Evolutionary conservation across 495 filamentous ascomycete species (phyloP), one percentile per base, ranked within the genome.

Genomic region (Neurospora cerealis): DNA sequence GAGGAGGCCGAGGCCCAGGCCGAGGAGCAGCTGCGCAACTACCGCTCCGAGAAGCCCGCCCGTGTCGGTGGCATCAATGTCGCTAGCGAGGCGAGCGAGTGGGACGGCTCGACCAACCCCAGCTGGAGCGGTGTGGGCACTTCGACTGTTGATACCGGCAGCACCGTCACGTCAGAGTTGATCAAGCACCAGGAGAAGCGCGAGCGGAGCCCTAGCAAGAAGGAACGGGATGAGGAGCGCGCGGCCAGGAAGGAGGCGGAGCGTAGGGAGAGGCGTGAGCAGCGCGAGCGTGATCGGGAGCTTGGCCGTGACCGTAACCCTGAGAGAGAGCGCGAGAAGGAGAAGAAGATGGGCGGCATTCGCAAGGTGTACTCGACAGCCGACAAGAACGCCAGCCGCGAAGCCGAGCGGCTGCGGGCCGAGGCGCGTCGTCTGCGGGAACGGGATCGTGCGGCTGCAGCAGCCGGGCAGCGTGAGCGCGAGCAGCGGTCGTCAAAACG

Each of bases 61-160:
- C 87, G 91, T 40, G 93, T 97, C 24, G 94, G 94, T 46, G 94
- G 94, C 21, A 83, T 97, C 77, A 97, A 97, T 80, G 88, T 89
- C 69, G 84, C 91, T 75, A 82, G 88, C 60, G 94, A 97, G 71
- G 92, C 89, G 69, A 91, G 88, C 73, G 88, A 90, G 76, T 90
- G 90, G 83, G 92, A 92, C 78, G 87, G 87, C 60, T 86, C 83
- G 7, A 90, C 83, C 77, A 88, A 82, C 84, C 90, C 82, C 19
- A 83, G 81, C 72, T 80, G 77, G 77, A 86, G 76, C 77, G 70
- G 70, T 80, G 71, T 69, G n/a, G 77, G 72, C 42, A 54, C 38
- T 11, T 87, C 86, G 74, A 83, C 83, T 24, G 82, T 83, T 5
- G 88, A 86, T 54, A 87, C 83, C 71, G 89, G 89, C 74, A 87